These are phyloP conservation scores for Rutidosis leptorrhynchoides DNA, from an alignment of 129 eudicot genomes.

Conservation along the genomic window DNA sequence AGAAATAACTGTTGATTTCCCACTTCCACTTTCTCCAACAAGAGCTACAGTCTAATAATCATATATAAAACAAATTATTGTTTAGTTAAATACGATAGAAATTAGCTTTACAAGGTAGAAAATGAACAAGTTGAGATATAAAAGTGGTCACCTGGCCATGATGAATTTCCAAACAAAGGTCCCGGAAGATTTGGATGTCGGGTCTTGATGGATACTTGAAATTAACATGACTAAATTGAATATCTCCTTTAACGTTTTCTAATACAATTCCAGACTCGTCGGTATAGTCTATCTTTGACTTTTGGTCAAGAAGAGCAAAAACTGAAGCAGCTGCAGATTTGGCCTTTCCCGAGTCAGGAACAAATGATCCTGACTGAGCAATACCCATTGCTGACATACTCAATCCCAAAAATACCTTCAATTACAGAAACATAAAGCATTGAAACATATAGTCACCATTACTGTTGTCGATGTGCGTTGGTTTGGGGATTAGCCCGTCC, in stretches of 20 bases:
- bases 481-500: too few relatives aligned
- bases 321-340: slow-evolving; percentile 22
- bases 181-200: slow-evolving; percentile 29
- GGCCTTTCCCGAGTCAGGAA: slow-evolving; percentile 34
- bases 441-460: too few relatives aligned
- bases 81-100: not conserved
- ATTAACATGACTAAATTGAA: slow-evolving; percentile 29
- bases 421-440: too few relatives aligned
- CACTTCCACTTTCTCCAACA: slow-evolving; percentile 33
- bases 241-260: slow-evolving; percentile 29
- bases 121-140: not conserved
- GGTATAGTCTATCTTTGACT: slow-evolving; percentile 31
- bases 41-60: slow-evolving; percentile 24
- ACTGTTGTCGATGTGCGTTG: too few relatives aligned
- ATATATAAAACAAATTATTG: not conserved
- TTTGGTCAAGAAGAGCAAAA: slow-evolving; percentile 32
- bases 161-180: slow-evolving; percentile 27
- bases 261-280: slow-evolving; percentile 30
- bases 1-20: slow-evolving; percentile 24
- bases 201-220: slow-evolving; percentile 35
- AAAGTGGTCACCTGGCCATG: slow-evolving; percentile 23
- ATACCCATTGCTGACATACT: slow-evolving; percentile 35
- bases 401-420: slow-evolving; percentile 35
- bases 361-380: slow-evolving; percentile 34
- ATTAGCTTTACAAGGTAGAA: not conserved